A percentile compares a stretch with the other conserved stretches of the same genome.
phyloP scores from a whole-genome alignment of 1,284 basidiomycete species.

The Mycosarcoma mackinlayi region DNA sequence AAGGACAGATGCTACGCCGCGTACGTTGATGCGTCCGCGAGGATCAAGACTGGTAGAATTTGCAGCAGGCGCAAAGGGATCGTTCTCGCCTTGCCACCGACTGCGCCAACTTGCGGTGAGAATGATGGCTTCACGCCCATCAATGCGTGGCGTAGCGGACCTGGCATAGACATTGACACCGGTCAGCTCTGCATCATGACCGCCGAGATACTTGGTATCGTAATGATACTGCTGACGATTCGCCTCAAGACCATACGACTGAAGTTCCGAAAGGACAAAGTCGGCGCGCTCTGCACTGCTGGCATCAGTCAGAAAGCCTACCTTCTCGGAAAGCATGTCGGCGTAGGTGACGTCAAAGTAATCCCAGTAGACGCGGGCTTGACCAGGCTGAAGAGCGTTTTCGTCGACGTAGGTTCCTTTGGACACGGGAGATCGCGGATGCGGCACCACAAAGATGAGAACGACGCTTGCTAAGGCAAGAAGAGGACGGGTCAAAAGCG shows the following conservation, averaged over 20 bases:
- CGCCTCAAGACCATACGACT: constrained; percentile 49
- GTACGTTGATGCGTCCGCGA: constrained; percentile 77
- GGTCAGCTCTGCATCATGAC: constrained; percentile 20
- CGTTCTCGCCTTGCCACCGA: constrained; percentile 38
- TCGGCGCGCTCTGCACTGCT: constrained; percentile 35
- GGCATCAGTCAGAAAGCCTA: constrained; percentile 17
- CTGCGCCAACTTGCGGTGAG: constrained; percentile 69
- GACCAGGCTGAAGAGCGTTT: constrained; percentile 65
- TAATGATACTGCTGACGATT: constrained; percentile 32
- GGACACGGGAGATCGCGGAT: constrained; percentile 55
- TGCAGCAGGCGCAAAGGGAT: constrained; percentile 22
- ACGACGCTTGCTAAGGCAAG: constrained; percentile 37
- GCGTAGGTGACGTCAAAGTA: constrained; percentile 57
- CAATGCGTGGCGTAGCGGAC: constrained; percentile 82
- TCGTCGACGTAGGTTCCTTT: constrained; percentile 65
- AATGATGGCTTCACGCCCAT: constrained; percentile 82
- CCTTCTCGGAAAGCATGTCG: constrained; percentile 50
- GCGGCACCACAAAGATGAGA: constrained; percentile 51
- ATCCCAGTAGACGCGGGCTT: constrained; percentile 54
- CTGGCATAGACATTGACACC: constrained; percentile 87
- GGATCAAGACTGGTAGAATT: constrained; percentile 18
- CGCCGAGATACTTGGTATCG: not conserved
- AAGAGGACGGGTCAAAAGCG: constrained; percentile 16
- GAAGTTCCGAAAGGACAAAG: constrained; percentile 48
- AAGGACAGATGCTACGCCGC: constrained; percentile 85